These are phyloP conservation scores for Sporothrix brunneoviolacea DNA, from an alignment of 2,329 filamentous ascomycete species.

Conservation along the genomic window DNA sequence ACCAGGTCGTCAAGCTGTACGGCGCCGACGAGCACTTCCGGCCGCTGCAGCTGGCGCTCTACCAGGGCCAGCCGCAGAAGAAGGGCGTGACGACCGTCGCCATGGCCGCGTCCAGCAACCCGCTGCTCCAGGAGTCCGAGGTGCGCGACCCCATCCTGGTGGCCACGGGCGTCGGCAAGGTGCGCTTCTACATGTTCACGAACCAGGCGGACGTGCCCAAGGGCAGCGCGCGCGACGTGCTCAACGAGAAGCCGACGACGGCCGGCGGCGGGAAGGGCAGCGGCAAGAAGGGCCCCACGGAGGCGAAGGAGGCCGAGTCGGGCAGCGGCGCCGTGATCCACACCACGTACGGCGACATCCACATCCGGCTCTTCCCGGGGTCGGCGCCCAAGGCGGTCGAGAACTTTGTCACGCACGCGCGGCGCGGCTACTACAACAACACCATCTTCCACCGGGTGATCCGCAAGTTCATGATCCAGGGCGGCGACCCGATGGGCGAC, in stretches of 20 bases:
- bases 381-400: slow-evolving; percentile 92
- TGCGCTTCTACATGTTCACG: slow-evolving; percentile 96
- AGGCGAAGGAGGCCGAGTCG: slow-evolving; percentile 52
- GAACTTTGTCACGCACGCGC: slow-evolving; percentile 91
- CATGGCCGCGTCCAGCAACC: slow-evolving; percentile 94
- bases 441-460: slow-evolving; percentile 97
- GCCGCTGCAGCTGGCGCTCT: slow-evolving; percentile 74
- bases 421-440: slow-evolving; percentile 91
- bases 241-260: slow-evolving; percentile 80
- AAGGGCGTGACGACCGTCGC: slow-evolving; percentile 90
- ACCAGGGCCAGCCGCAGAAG: slow-evolving; percentile 92
- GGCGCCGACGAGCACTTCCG: slow-evolving; percentile 85
- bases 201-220: slow-evolving; percentile 78
- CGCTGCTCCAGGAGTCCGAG: slow-evolving; percentile 86
- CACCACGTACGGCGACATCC: slow-evolving; percentile 89
- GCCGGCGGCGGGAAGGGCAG: slow-evolving; percentile 35
- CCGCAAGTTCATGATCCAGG: slow-evolving; percentile 95
- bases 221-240: slow-evolving; percentile 70
- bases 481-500: slow-evolving; percentile 78
- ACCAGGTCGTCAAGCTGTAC: slow-evolving; percentile 84
- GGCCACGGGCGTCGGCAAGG: slow-evolving; percentile 75
- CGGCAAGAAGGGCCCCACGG: slow-evolving; percentile 15
- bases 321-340: slow-evolving; percentile 80
- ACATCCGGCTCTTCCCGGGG: slow-evolving; percentile 85
- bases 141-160: slow-evolving; percentile 83